Base-by-base conservation (phyloP, 1,284 basidiomycete genomes). In the Taiwanofungus camphoratus region DNA sequence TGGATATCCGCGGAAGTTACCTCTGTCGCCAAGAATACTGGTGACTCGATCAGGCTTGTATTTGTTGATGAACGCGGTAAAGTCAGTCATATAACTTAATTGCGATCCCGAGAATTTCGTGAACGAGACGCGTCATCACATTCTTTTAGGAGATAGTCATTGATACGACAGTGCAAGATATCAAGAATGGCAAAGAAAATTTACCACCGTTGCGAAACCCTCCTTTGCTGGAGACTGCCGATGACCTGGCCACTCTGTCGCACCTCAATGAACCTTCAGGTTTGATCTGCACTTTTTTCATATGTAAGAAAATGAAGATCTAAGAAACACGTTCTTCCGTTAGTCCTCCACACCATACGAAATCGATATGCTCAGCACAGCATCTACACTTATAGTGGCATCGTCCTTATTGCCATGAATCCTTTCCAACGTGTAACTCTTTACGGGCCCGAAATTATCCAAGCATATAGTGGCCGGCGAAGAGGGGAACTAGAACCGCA, bases 341-440 rank as follows among this genome's bases (percentile, higher is more conserved):
- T 57, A 93, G 95, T 99, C 31, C 75, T 99, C 36, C 93, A 99
- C 62, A 96, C 95, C 34, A 98, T 99, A 57, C 82, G 90, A 31
- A 96, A 95, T 64, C 85, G 96, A 57, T 99, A 99, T 71, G 91
- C 87, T 16, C 90, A 95, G 56, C 92, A 96, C 62, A 90, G 90
- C 63, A 98, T 98, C 57, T 99, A 99, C 64, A 99, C 96, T 30
- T 99, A 99, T 69, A 95, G 92, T 50, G 96, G 96, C 56, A 99
- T 99, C 58, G 88, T 96, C 47, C 81, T 96, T 52, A 97, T 99
- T 63, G 96, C 96, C 36, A 85, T 99, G 68, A 99, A 99, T 66
- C 96, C 96, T 37, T 99, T 99, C 68, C 90, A 92, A 67, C 89
- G 86, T 56, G 85, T 93, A 55, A 87, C 88, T 34, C 81, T 90